A percentile compares a stretch with the other conserved stretches of the same genome.
Conservation (phyloP, 2,329 filamentous ascomycete species). For the Apiospora saccharicola region DNA sequence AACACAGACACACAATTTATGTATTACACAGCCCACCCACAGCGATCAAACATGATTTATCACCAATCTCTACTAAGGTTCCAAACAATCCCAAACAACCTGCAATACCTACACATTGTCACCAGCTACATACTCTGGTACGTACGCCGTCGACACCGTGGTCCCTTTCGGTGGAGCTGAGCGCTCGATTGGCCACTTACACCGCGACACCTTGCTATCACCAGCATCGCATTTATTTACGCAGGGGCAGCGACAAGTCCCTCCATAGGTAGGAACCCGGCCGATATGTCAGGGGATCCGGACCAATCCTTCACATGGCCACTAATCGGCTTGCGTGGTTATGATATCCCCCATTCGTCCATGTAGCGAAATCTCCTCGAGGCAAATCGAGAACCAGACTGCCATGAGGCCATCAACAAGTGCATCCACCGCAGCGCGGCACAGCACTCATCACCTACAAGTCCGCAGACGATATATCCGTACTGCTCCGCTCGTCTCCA, state of each 20-base stretch:
- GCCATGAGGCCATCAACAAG: not conserved
- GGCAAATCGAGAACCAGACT: not conserved
- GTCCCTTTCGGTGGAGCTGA: not conserved
- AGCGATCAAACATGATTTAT: not conserved
- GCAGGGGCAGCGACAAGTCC: slow-evolving; percentile 8
- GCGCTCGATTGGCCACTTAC: slow-evolving; percentile 10
- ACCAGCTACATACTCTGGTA: not conserved
- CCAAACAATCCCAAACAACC: not conserved
- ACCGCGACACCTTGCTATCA: slow-evolving; percentile 21
- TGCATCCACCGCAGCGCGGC: not conserved
- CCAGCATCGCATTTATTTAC: slow-evolving; percentile 16
- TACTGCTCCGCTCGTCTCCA: slow-evolving; percentile 11
- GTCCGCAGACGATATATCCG: not conserved
- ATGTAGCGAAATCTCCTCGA: not conserved
- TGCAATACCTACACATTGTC: slow-evolving; percentile 1
- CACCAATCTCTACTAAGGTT: not conserved
- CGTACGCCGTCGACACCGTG: slow-evolving; percentile 2
- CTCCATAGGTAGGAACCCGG: slow-evolving; percentile 20
- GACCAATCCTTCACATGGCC: not conserved
- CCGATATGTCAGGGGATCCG: slow-evolving; percentile 4
- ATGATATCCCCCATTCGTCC: not conserved
- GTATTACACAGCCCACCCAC: not conserved
- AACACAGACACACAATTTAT: not conserved
- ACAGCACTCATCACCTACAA: not conserved
- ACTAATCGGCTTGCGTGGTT: not conserved